Conservation (phyloP, 306 rosid genomes). For the Malus fusca region DNA sequence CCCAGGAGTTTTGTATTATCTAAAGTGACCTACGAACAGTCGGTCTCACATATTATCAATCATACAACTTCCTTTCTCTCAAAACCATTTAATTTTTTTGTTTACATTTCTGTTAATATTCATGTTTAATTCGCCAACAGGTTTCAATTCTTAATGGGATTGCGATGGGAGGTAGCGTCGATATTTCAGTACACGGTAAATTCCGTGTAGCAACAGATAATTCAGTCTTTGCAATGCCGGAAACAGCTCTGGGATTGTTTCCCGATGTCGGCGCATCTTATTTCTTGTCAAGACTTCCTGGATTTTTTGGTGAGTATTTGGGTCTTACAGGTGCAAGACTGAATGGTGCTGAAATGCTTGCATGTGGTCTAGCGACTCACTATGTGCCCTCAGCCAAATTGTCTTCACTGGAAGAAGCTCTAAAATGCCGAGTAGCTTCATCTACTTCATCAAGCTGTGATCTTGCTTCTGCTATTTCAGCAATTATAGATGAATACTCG, state of each 20-base stretch:
- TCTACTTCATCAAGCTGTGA: slow-evolving; percentile 15
- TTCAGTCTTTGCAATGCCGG: slow-evolving; percentile 75
- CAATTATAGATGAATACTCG: slow-evolving; percentile 44
- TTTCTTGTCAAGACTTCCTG: slow-evolving; percentile 64
- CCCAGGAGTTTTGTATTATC: neutral
- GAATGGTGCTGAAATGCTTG: slow-evolving; percentile 81
- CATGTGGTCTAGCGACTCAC: slow-evolving; percentile 80
- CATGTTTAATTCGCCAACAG: slow-evolving; percentile 13
- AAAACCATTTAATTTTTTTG: neutral
- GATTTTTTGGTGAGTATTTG: slow-evolving; percentile 66
- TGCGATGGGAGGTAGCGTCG: slow-evolving; percentile 84
- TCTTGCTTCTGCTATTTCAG: slow-evolving; percentile 33
- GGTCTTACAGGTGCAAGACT: slow-evolving; percentile 65
- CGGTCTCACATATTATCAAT: too few relatives aligned
- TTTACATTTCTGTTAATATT: neutral
- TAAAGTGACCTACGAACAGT: neutral
- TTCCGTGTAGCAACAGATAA: slow-evolving; percentile 65
- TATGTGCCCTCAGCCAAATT: slow-evolving; percentile 45
- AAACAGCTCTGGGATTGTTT: slow-evolving; percentile 61
- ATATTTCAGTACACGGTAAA: slow-evolving; percentile 60
- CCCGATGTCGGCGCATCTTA: slow-evolving; percentile 72
- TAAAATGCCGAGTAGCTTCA: slow-evolving; percentile 35
- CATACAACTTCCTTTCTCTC: neutral
- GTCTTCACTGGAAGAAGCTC: slow-evolving; percentile 53
- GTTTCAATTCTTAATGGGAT: slow-evolving; percentile 71